phyloP scores from a whole-genome alignment of 192 early-diverging fungal genomes.

The Umbelopsis sp. region DNA sequence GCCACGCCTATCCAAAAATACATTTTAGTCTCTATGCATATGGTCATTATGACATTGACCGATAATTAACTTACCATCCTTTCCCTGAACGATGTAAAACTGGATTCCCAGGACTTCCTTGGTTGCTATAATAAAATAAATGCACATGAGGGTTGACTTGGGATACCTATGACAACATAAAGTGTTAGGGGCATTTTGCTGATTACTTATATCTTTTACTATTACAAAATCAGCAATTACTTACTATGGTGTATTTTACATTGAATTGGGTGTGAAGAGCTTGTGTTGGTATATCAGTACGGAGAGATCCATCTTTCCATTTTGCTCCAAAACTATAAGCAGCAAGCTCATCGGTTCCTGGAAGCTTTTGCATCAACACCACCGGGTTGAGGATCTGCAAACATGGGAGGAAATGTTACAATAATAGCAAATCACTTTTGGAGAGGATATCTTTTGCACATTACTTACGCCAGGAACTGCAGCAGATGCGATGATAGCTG shows the following conservation, averaged over 20 bases:
- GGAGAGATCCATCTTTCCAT: conserved; percentile 90
- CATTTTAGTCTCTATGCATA: background rate
- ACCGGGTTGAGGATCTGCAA: conserved; percentile 72
- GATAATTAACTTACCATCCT: conserved; percentile 52
- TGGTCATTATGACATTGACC: background rate
- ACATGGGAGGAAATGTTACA: background rate
- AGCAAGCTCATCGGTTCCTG: conserved; percentile 55
- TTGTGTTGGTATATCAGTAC: conserved; percentile 78
- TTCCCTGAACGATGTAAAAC: conserved; percentile 68
- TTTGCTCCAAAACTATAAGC: conserved; percentile 75
- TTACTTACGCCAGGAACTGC: conserved; percentile 72
- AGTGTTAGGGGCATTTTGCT: too few species aligned
- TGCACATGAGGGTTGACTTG: conserved; percentile 91
- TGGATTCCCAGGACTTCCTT: conserved; percentile 77
- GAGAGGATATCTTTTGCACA: background rate
- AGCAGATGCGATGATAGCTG: conserved; percentile 80
- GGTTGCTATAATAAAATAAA: conserved; percentile 83
- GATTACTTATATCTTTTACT: background rate
- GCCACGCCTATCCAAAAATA: conserved; percentile 57
- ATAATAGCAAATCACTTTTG: background rate
- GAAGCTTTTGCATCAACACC: conserved; percentile 78
- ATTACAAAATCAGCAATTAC: background rate
- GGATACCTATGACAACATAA: conserved; percentile 3
- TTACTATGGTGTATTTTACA: conserved; percentile 85
- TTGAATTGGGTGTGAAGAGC: conserved; percentile 77